phyloP scores from a whole-genome alignment of 73 alveolate species.

The Symbiodinium natans region DNA sequence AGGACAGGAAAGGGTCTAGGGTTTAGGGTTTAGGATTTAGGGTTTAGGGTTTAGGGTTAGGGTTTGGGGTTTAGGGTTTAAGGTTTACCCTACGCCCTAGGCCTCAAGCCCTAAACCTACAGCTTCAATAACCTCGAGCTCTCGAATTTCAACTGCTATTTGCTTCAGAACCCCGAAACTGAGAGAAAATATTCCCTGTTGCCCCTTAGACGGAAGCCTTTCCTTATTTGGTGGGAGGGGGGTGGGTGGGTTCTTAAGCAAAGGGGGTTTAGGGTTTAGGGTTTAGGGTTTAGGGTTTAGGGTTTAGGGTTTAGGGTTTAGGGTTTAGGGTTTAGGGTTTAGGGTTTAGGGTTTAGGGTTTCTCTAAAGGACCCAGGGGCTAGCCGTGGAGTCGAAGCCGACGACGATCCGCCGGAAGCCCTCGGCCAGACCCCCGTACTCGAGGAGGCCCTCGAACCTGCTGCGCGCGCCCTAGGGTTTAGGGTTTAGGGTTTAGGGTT shows the following conservation, averaged over 20 bases:
- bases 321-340: background rate
- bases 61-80: too few relatives aligned
- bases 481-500: background rate
- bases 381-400: conserved; percentile 87
- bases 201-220: background rate
- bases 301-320: background rate
- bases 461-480: background rate
- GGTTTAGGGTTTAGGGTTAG: too few relatives aligned
- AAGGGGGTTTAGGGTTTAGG: background rate
- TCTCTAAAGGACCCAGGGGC: background rate
- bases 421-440: conserved; percentile 78
- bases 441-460: conserved; percentile 86
- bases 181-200: too few relatives aligned
- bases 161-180: too few relatives aligned
- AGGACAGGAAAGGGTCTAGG: too few relatives aligned
- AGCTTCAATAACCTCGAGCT: background rate
- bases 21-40: too few relatives aligned
- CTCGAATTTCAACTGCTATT: too few relatives aligned
- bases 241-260: background rate
- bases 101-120: background rate
- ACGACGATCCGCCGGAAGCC: conserved; percentile 89
- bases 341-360: too few relatives aligned
- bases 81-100: too few relatives aligned
- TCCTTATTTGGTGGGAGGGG: background rate
- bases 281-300: background rate